Percentiles rank a stretch among this genome's conserved stretches.
Conservation (phyloP, 176 grass and related monocot genomes). For the Bolboschoenus planiculmis region DNA sequence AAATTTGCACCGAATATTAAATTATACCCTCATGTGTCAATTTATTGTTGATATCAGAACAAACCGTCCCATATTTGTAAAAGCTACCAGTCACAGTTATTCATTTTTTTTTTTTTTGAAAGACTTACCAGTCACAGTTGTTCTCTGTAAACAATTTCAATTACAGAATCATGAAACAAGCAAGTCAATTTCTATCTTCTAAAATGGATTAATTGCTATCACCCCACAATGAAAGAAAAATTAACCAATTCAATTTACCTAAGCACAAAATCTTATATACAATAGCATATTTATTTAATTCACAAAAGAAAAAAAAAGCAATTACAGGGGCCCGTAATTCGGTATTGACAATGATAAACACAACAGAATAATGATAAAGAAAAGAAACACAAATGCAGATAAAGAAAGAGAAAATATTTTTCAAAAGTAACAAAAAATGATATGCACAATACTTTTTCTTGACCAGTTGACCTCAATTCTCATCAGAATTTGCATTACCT, state of each 20-base stretch:
- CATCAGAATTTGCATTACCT: slow-evolving; percentile 13
- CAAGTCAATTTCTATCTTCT: background rate
- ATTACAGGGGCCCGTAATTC: background rate
- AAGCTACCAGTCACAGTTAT: background rate
- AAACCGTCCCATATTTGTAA: background rate
- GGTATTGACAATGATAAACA: background rate
- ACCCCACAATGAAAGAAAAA: background rate
- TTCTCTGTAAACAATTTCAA: background rate
- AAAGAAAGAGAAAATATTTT: background rate
- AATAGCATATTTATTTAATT: background rate
- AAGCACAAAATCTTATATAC: slow-evolving; percentile 17
- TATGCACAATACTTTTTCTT: slow-evolving; percentile 4
- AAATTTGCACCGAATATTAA: background rate
- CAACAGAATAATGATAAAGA: background rate
- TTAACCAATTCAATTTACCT: background rate
- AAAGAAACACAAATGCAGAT: slow-evolving; percentile 2
- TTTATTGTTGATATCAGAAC: background rate
- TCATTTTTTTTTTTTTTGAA: too few species aligned
- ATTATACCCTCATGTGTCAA: background rate
- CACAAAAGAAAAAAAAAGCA: background rate
- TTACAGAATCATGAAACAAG: background rate
- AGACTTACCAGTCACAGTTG: too few species aligned
- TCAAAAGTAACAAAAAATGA: slow-evolving; percentile 4
- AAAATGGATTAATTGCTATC: background rate
- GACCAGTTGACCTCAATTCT: slow-evolving; percentile 13